Evolutionary conservation across 495 filamentous ascomycete species (phyloP).

Genomic region (Staphylotrichum longicolle): DNA sequence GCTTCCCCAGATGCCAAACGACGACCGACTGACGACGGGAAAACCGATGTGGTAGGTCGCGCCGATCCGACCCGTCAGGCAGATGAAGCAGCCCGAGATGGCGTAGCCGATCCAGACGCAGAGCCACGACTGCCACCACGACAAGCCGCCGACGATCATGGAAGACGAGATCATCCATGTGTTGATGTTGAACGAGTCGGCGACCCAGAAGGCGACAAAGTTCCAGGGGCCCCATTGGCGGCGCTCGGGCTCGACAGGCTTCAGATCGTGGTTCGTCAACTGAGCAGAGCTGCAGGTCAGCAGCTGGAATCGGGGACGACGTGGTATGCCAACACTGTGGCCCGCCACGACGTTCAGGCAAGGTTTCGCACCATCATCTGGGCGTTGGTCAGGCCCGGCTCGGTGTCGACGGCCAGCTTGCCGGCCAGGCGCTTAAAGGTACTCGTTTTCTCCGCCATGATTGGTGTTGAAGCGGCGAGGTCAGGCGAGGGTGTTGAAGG

Average conservation of each 20-base stretch:
- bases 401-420: slow-evolving; percentile 68
- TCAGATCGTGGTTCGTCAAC: slow-evolving; percentile 87
- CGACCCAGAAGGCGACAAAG: slow-evolving; percentile 89
- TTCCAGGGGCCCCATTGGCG: slow-evolving; percentile 88
- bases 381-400: slow-evolving; percentile 75
- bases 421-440: slow-evolving; percentile 34
- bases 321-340: slow-evolving; percentile 4
- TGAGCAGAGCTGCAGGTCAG: slow-evolving; percentile 22
- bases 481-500: background rate
- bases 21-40: slow-evolving; percentile 70
- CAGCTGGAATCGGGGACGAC: slow-evolving; percentile 9
- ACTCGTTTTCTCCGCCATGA: slow-evolving; percentile 21
- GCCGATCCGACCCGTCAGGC: slow-evolving; percentile 77
- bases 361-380: slow-evolving; percentile 66
- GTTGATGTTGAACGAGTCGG: slow-evolving; percentile 96
- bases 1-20: slow-evolving; percentile 84
- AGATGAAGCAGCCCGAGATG: slow-evolving; percentile 72
- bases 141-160: slow-evolving; percentile 69
- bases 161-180: slow-evolving; percentile 97
- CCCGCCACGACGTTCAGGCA: background rate
- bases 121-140: slow-evolving; percentile 96
- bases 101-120: slow-evolving; percentile 85
- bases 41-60: slow-evolving; percentile 89
- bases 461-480: background rate
- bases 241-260: slow-evolving; percentile 81